Percentiles rank a stretch among this genome's conserved stretches.
phyloP scores from a whole-genome alignment of 306 rosid genomes.

The Quercus wislizeni region DNA sequence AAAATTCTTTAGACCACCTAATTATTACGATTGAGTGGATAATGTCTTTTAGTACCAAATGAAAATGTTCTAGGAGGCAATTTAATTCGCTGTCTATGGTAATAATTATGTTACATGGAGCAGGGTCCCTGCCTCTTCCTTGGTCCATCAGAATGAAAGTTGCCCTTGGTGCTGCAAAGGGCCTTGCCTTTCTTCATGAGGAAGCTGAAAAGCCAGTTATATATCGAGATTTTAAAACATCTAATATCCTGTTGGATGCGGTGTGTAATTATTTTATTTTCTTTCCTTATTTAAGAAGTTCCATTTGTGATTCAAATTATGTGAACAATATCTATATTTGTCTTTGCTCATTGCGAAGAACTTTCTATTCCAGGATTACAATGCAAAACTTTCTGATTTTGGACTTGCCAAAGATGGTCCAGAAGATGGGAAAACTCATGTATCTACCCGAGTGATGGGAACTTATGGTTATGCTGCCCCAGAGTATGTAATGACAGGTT shows the following conservation, averaged over 20 bases:
- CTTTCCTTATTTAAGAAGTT: neutral
- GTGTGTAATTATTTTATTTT: conserved; percentile 25
- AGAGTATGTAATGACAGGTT: conserved; percentile 68
- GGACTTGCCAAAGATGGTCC: conserved; percentile 71
- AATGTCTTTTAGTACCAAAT: neutral
- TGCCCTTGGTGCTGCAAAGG: conserved; percentile 61
- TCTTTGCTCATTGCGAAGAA: neutral
- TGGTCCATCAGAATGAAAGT: conserved; percentile 61
- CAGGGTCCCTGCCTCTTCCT: conserved; percentile 40
- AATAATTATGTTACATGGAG: neutral
- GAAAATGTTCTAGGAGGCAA: neutral
- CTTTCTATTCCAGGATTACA: conserved; percentile 45
- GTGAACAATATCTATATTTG: neutral
- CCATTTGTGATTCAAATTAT: neutral
- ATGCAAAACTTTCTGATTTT: conserved; percentile 70
- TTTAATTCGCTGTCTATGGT: neutral
- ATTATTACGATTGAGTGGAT: neutral
- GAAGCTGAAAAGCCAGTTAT: conserved; percentile 51
- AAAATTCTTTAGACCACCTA: neutral
- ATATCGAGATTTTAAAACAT: conserved; percentile 66
- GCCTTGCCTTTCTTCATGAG: conserved; percentile 69
- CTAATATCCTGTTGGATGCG: conserved; percentile 54
- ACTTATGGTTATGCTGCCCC: conserved; percentile 71
- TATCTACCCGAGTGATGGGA: conserved; percentile 61
- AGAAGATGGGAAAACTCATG: conserved; percentile 50